Evolutionary conservation across 2,329 filamentous ascomycete species (phyloP), one percentile per base, ranked within the genome.

Genomic region (Pseudogymnoascus sp.): DNA sequence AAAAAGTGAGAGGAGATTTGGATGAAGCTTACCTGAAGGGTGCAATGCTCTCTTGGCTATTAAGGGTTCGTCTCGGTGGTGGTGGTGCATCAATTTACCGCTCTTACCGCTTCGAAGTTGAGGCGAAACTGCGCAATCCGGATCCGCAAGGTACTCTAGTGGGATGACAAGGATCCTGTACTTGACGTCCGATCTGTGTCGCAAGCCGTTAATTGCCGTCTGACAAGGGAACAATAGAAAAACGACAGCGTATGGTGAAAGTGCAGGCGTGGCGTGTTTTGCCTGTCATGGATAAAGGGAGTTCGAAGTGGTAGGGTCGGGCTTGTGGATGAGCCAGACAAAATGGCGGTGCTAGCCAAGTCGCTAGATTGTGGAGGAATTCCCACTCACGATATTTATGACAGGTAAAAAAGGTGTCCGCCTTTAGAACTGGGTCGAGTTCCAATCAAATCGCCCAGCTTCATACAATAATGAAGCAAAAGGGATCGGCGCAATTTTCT

Each of bases 61-160:
- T 42, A 42, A 42, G 18, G 39, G 39, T 42, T 42, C 39, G 39
- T 12, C 15, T 42, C 18, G 39, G 39, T 42, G 15, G 39, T 25
- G 18, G 18, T 42, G 39, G 39, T 25, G 39, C 39, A 42, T 42
- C 39, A 42, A 42, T 42, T 42, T n/a, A 42, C 39, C 39, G 39
- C 39, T 42, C 39, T 42, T 42, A 35, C 31, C 48, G 48, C 31
- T 58, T 58, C 48, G 48, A 58, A 35, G 48, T 33, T 58, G 48
- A 58, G 48, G 48, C 48, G 48, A 58, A 35, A 58, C 27, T 58
- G 48, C 27, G 25, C 31, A 29, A 58, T 15, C 31, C 48, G 15
- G 48, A 58, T 35, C 31, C 48, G 48, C 25, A 29, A 31, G 31
- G 31, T 35, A 29, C 27, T 29, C 31, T 58, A 35, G 48, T 58